Evolutionary conservation across 495 filamentous ascomycete species (phyloP).

Genomic region (Acidiella bohemica): DNA sequence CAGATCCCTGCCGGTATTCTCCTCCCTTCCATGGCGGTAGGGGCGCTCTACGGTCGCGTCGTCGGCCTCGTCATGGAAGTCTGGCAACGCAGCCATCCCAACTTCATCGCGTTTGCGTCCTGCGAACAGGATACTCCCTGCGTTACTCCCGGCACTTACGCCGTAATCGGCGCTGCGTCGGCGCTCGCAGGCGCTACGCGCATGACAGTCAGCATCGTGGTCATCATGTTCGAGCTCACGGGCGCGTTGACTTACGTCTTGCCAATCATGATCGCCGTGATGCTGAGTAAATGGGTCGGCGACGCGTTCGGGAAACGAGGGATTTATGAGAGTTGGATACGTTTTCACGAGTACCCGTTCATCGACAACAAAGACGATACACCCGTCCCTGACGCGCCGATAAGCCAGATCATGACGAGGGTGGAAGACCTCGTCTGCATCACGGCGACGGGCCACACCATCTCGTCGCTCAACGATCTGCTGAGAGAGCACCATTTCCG

Average conservation of each 20-base stretch:
- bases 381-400: conserved; percentile 68
- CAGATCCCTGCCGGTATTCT: conserved; percentile 95
- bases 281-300: conserved; percentile 96
- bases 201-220: conserved; percentile 93
- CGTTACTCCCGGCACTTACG: conserved; percentile 88
- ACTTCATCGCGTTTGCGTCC: conserved; percentile 58
- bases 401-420: conserved; percentile 76
- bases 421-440: conserved; percentile 83
- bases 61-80: conserved; percentile 80
- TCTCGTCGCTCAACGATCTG: conserved; percentile 54
- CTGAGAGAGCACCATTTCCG: conserved; percentile 64
- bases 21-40: conserved; percentile 92
- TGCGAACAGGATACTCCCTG: conserved; percentile 85
- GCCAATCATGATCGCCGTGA: conserved; percentile 98
- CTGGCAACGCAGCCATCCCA: conserved; percentile 68
- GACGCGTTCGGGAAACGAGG: conserved; percentile 88
- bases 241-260: conserved; percentile 93
- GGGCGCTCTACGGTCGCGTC: conserved; percentile 82
- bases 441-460: conserved; percentile 75
- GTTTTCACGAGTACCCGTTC: conserved; percentile 90
- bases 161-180: conserved; percentile 93
- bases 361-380: conserved; percentile 83
- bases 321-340: conserved; percentile 97
- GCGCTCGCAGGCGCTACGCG: conserved; percentile 91
- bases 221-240: conserved; percentile 98